Percentiles rank a stretch among this genome's conserved stretches.
Evolutionary conservation across 2,329 filamentous ascomycete species (phyloP).

Genomic region (Colletotrichum camelliae): DNA sequence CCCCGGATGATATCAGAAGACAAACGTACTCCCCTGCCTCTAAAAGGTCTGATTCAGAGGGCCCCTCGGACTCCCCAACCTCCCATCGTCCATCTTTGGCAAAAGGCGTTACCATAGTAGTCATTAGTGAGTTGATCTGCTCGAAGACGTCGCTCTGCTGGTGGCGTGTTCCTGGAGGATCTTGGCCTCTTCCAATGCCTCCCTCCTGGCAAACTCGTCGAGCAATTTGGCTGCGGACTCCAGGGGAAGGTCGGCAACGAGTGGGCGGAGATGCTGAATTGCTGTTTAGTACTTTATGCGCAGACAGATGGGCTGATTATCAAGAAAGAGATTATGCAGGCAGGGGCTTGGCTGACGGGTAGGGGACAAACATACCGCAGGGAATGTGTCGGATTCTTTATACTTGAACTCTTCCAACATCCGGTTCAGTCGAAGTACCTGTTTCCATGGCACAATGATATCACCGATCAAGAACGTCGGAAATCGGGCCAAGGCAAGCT

Average conservation of each 20-base stretch:
- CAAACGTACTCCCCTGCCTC: neutral
- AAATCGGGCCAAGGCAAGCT: conserved; percentile 37
- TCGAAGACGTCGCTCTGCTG: conserved; percentile 20
- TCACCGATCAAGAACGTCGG: conserved; percentile 34
- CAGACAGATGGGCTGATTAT: neutral
- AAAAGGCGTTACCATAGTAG: neutral
- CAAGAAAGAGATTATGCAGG: neutral
- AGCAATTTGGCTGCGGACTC: conserved; percentile 26
- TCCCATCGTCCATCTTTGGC: neutral
- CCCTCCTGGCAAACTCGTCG: conserved; percentile 23
- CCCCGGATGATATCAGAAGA: neutral
- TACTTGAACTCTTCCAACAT: conserved; percentile 40
- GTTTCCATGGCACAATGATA: conserved; percentile 39
- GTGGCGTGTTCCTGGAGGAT: conserved; percentile 19
- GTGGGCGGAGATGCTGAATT: conserved; percentile 19
- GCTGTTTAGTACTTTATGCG: neutral
- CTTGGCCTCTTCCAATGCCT: conserved; percentile 23
- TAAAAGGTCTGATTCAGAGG: neutral
- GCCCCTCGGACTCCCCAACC: neutral
- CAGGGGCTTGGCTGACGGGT: neutral
- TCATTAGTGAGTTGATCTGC: conserved; percentile 11
- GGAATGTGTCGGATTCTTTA: conserved; percentile 34
- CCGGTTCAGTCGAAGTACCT: conserved; percentile 37
- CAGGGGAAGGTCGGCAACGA: conserved; percentile 26
- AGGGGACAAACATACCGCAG: conserved; percentile 15